Evolutionary conservation across 116 monocot genomes (phyloP), one percentile per base, ranked within the genome.

Genomic region (Zostera marina): DNA sequence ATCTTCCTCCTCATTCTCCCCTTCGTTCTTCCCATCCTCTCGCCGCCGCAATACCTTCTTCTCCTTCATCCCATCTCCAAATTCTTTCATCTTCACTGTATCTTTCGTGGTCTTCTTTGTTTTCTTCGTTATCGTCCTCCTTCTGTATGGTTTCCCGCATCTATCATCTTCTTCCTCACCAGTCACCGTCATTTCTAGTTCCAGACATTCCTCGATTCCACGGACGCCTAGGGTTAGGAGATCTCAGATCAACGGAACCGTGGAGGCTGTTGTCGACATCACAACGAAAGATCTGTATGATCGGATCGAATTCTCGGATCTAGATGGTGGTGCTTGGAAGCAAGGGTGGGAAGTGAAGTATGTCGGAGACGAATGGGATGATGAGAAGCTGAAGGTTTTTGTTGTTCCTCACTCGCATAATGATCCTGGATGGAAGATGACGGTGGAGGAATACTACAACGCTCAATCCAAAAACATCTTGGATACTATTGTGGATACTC

Each of bases 361-460:
- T 56, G 62, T 14, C 0, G 90, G 85, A 8, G 39, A 73, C 54
- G 90, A 98, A 72, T 98, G 90, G 96, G 70, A 89, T 60, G 32
- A 9, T n/a, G 96, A 98, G 80, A 89, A 83, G 70, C 76, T 98
- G 10, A 98, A 98, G 76, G 90, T 98, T 1, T 98, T 98, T 58
- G 96, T 98, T 8, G 90, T 86, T 20, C 96, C 96, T 0, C 96
- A 98, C 72, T 98, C 96, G 10, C 96, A 98, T 58, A 98, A 98
- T 40, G 90, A 98, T 66, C 96, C 96, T 12, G 96, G 96, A 9
- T 98, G 96, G 96, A 89, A 73, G 69, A 70, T 74, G 22, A 98
- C 96, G 4, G 85, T 98, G 14, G 85, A 89, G 65, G 90, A 98
- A 64, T 98, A 98, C 62, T 98, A 98, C 59, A 42, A 74, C 14